These are phyloP conservation scores for Triangularia setosa DNA, from an alignment of 2,329 filamentous ascomycete species.

Conservation along the genomic window DNA sequence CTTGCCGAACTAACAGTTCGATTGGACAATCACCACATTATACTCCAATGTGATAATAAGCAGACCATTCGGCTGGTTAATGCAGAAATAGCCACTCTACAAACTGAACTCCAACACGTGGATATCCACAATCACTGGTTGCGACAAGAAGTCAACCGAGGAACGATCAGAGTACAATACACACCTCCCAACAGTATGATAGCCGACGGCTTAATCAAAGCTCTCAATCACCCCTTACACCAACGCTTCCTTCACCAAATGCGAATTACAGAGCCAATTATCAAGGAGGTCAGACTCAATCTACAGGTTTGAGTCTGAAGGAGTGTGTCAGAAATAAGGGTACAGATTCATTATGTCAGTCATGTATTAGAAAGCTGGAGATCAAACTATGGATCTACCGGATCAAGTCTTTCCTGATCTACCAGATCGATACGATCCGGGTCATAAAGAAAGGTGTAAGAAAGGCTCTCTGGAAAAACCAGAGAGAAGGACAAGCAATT, in stretches of 20 bases:
- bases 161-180: neutral
- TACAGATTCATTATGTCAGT: too few relatives aligned
- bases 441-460: neutral
- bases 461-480: neutral
- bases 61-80: too few relatives aligned
- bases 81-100: too few relatives aligned
- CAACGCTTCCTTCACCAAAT: neutral
- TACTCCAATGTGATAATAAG: too few relatives aligned
- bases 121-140: neutral
- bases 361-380: too few relatives aligned
- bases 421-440: neutral
- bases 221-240: neutral
- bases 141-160: neutral
- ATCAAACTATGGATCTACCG: neutral
- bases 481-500: neutral
- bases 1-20: too few relatives aligned
- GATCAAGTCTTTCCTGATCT: neutral
- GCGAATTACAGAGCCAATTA: neutral
- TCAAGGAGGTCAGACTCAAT: neutral
- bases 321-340: neutral
- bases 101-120: too few relatives aligned
- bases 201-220: neutral
- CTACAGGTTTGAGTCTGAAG: neutral
- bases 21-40: neutral
- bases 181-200: neutral